These are phyloP conservation scores for Pythium coloratum DNA, from an alignment of 352 stramenopile species.

Conservation along the genomic window DNA sequence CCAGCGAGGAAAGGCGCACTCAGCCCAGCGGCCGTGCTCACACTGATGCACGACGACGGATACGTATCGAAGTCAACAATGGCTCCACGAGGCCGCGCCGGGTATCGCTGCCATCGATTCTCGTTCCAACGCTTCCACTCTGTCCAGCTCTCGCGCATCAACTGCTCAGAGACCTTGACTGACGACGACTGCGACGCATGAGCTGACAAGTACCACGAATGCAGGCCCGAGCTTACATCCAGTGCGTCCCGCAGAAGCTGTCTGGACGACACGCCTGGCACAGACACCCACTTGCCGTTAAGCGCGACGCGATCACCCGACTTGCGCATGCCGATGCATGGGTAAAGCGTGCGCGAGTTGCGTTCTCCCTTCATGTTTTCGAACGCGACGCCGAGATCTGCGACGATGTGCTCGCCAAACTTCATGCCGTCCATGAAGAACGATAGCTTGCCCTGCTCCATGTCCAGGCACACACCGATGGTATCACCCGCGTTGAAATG, in stretches of 20 bases:
- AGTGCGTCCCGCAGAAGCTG: constrained; percentile 85
- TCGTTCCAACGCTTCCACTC: constrained; percentile 87
- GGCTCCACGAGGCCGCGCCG: constrained; percentile 83
- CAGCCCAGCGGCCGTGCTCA: constrained; percentile 90
- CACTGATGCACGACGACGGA: constrained; percentile 81
- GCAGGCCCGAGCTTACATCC: constrained; percentile 89
- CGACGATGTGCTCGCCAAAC: constrained; percentile 99
- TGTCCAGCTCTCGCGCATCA: constrained; percentile 74
- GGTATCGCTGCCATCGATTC: constrained; percentile 81
- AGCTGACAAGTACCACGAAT: constrained; percentile 74
- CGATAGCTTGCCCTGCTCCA: constrained; percentile 96
- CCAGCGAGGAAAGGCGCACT: constrained; percentile 89
- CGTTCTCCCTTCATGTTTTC: constrained; percentile 90
- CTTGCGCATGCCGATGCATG: constrained; percentile 96
- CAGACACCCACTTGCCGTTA: constrained; percentile 93
- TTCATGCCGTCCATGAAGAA: constrained; percentile 99
- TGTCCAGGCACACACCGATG: constrained; percentile 98
- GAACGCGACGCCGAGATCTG: constrained; percentile 96
- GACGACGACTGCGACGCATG: constrained; percentile 26
- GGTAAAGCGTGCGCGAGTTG: constrained; percentile 91
- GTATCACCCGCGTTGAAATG: constrained; percentile 95
- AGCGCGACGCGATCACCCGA: constrained; percentile 94
- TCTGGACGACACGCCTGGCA: constrained; percentile 70
- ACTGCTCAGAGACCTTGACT: constrained; percentile 50
- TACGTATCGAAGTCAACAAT: constrained; percentile 94